Percentiles rank a stretch among this genome's conserved stretches.
These are phyloP conservation scores for Lignosus rhinocerotis DNA, from an alignment of 1,284 basidiomycete species.

Conservation along the genomic window DNA sequence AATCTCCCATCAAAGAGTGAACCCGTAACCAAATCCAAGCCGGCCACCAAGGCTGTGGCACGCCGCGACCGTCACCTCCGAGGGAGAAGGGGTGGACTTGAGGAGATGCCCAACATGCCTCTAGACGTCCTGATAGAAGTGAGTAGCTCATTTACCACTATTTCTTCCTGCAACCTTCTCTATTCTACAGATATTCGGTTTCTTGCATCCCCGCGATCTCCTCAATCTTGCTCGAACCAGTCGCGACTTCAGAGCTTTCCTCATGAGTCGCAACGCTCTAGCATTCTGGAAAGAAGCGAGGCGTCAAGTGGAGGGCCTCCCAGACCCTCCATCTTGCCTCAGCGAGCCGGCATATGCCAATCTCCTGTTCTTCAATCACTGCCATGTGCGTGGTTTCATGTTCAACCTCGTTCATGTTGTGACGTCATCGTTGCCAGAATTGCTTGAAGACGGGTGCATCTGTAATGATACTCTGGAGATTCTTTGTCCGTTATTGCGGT, in stretches of 20 bases:
- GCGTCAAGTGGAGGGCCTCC: constrained; percentile 8
- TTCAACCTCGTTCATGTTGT: neutral
- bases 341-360: constrained; percentile 20
- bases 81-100: constrained; percentile 15
- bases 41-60: neutral
- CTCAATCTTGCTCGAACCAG: constrained; percentile 19
- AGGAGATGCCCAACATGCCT: constrained; percentile 25
- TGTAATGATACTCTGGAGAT: neutral
- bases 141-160: neutral
- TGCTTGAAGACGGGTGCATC: neutral
- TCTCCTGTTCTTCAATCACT: constrained; percentile 16
- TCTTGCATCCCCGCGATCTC: constrained; percentile 19
- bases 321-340: constrained; percentile 11
- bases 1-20: neutral
- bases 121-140: constrained; percentile 28
- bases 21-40: neutral
- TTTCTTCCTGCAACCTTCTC: neutral
- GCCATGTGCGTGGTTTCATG: constrained; percentile 2
- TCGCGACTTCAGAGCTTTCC: constrained; percentile 14
- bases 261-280: constrained; percentile 13
- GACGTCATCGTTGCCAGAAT: neutral
- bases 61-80: constrained; percentile 9
- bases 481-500: neutral
- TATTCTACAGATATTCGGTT: constrained; percentile 13
- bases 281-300: constrained; percentile 16